phyloP scores from a whole-genome alignment of 805 yeast genomes.

The Maudiozyma turicensis region DNA sequence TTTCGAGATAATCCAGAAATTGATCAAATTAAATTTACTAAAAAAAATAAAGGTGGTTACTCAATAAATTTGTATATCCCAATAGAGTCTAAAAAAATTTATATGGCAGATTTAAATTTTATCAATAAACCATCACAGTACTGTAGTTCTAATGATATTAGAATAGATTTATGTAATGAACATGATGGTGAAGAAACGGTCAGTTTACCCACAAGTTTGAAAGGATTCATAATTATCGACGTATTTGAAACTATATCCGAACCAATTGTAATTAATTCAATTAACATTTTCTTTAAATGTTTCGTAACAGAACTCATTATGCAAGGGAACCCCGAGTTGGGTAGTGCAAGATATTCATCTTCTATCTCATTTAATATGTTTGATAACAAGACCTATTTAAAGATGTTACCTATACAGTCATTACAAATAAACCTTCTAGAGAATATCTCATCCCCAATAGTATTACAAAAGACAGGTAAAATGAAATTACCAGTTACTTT shows the following conservation, averaged over 20 bases:
- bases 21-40: not conserved
- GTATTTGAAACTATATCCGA: not conserved
- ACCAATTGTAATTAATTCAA: not conserved
- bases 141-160: not conserved
- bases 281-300: not conserved
- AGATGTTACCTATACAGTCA: not conserved
- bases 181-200: not conserved
- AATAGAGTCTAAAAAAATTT: not conserved
- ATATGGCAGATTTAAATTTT: not conserved
- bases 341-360: not conserved
- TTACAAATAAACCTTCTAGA: not conserved
- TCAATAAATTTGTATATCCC: not conserved
- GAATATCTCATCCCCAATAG: not conserved
- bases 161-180: not conserved
- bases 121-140: not conserved
- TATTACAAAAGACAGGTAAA: not conserved
- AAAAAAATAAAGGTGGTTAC: not conserved
- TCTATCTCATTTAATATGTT: not conserved
- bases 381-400: not conserved
- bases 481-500: not conserved
- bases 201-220: not conserved
- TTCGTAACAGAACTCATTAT: not conserved
- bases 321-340: not conserved
- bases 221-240: not conserved
- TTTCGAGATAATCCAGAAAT: not conserved